Conservation (phyloP, 345 rosid species). For the Eucalyptus caleyi region DNA sequence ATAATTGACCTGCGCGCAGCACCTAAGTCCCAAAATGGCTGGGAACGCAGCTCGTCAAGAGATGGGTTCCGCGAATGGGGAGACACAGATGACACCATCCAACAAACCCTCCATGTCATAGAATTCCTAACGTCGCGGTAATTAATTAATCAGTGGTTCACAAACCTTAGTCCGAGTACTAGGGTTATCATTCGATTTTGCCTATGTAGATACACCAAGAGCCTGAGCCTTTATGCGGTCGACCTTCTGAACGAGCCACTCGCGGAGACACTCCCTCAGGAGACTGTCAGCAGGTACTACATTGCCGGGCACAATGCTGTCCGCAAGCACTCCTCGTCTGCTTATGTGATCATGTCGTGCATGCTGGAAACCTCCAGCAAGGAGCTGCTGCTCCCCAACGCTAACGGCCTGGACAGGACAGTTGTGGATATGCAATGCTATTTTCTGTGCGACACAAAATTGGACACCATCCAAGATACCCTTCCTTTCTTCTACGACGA, state of each 20-base stretch:
- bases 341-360: constrained; percentile 39
- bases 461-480: constrained; percentile 25
- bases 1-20: constrained; percentile 51
- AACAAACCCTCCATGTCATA: constrained; percentile 30
- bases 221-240: constrained; percentile 23
- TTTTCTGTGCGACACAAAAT: constrained; percentile 13
- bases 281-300: constrained; percentile 12
- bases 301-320: constrained; percentile 31
- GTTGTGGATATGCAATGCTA: constrained; percentile 51
- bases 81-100: constrained; percentile 21
- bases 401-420: constrained; percentile 10
- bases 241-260: constrained; percentile 27
- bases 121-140: constrained; percentile 42
- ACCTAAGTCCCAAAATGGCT: constrained; percentile 52
- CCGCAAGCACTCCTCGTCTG: constrained; percentile 20
- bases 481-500: constrained; percentile 21
- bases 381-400: constrained; percentile 28
- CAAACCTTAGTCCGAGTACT: background rate
- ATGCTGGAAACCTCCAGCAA: constrained; percentile 19
- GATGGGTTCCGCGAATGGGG: constrained; percentile 58
- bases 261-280: background rate
- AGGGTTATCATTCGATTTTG: background rate
- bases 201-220: constrained; percentile 10
- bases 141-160: background rate
- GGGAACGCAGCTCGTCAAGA: constrained; percentile 38